Percentiles rank a stretch among this genome's conserved stretches.
phyloP scores from a whole-genome alignment of 2,329 filamentous ascomycete genomes.

The Remersonia thermophila region DNA sequence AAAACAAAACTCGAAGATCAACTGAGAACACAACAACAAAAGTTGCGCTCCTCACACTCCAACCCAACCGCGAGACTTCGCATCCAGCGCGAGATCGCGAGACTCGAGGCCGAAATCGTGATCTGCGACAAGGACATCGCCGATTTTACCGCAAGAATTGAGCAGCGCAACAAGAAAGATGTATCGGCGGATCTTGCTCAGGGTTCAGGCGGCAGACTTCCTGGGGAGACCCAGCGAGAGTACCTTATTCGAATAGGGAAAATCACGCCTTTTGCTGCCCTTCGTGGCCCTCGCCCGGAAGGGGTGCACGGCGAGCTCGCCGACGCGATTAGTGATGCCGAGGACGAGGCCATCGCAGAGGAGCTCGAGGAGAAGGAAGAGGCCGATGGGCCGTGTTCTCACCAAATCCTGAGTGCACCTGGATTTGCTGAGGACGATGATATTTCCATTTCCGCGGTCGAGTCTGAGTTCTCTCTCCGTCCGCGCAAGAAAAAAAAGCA shows the following conservation, averaged over 20 bases:
- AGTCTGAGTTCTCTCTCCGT: constrained; percentile 45
- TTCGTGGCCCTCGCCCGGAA: constrained; percentile 50
- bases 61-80: constrained; percentile 42
- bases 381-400: constrained; percentile 44
- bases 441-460: constrained; percentile 22
- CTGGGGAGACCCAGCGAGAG: constrained; percentile 74
- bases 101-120: constrained; percentile 52
- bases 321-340: constrained; percentile 68
- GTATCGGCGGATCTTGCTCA: constrained; percentile 26
- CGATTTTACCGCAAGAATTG: constrained; percentile 72
- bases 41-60: constrained; percentile 30
- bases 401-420: constrained; percentile 60
- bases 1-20: constrained; percentile 52
- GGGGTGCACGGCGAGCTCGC: constrained; percentile 58
- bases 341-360: constrained; percentile 53
- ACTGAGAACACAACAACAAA: constrained; percentile 42
- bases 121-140: constrained; percentile 58
- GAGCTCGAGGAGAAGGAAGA: constrained; percentile 32
- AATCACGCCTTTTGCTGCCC: constrained; percentile 86
- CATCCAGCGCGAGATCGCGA: constrained; percentile 52
- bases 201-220: constrained; percentile 32
- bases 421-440: constrained; percentile 47
- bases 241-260: constrained; percentile 93
- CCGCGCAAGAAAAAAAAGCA: constrained; percentile 44
- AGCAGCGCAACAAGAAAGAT: constrained; percentile 52